Evolutionary conservation across 2,329 filamentous ascomycete species (phyloP).

Genomic region (Diaporthe longicolla): DNA sequence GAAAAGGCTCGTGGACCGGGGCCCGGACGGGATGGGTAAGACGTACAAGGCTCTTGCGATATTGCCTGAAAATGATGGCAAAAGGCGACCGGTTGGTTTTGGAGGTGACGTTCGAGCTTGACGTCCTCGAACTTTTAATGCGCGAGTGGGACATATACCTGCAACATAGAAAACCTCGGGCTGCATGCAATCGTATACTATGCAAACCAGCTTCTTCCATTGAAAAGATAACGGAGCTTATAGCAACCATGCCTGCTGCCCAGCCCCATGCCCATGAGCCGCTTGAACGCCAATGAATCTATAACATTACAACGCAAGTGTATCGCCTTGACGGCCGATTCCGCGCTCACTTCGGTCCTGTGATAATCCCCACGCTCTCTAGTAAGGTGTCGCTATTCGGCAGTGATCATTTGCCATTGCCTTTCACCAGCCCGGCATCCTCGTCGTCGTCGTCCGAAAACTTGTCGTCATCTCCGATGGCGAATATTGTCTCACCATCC

Average conservation of each 20-base stretch:
- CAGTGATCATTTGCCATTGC: slow-evolving; percentile 55
- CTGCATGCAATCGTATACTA: not conserved
- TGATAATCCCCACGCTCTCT: not conserved
- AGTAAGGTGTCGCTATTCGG: not conserved
- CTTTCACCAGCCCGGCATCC: slow-evolving; percentile 60
- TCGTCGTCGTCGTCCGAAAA: slow-evolving; percentile 78
- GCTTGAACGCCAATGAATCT: slow-evolving; percentile 37
- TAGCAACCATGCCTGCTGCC: slow-evolving; percentile 33
- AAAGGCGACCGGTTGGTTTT: slow-evolving; percentile 88
- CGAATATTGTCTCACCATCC: slow-evolving; percentile 96
- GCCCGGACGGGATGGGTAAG: slow-evolving; percentile 90
- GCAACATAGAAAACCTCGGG: not conserved
- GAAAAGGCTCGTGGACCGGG: slow-evolving; percentile 86
- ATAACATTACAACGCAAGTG: slow-evolving; percentile 37
- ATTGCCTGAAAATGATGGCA: slow-evolving; percentile 82
- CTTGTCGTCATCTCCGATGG: slow-evolving; percentile 89
- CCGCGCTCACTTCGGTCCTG: not conserved
- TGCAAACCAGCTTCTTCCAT: slow-evolving; percentile 9
- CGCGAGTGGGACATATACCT: not conserved
- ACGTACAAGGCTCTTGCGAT: slow-evolving; percentile 95
- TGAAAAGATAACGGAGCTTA: not conserved
- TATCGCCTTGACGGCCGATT: not conserved
- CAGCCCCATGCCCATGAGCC: slow-evolving; percentile 19
- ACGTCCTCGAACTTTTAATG: not conserved
- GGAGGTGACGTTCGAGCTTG: slow-evolving; percentile 74